These are phyloP conservation scores for Psophocarpus tetragonolobus DNA, from an alignment of 306 rosid species.

Conservation along the genomic window DNA sequence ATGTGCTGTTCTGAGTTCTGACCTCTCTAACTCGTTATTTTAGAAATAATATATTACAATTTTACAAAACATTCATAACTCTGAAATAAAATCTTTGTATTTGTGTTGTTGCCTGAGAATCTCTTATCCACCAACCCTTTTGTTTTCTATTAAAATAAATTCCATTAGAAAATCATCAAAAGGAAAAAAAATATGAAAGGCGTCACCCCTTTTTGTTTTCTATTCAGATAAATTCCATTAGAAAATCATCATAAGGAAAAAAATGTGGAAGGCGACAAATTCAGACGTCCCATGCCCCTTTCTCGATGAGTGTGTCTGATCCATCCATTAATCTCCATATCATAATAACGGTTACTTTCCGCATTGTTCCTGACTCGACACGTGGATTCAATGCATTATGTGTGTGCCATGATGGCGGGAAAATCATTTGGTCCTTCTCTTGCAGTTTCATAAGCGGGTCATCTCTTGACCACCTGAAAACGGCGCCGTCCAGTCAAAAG, in stretches of 20 bases:
- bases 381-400: constrained; percentile 43
- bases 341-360: constrained; percentile 72
- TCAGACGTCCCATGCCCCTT: constrained; percentile 30
- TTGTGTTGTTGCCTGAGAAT: neutral
- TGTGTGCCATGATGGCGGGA: constrained; percentile 49
- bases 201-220: constrained; percentile 30
- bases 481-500: constrained; percentile 49
- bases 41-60: neutral
- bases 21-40: neutral
- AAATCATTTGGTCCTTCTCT: neutral
- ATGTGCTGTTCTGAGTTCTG: neutral
- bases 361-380: constrained; percentile 40
- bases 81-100: neutral
- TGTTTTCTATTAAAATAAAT: neutral
- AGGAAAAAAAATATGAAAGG: neutral
- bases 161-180: neutral
- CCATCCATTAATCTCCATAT: constrained; percentile 31
- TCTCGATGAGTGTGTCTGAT: constrained; percentile 35
- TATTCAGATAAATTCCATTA: neutral
- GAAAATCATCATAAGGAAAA: neutral
- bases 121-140: neutral
- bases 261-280: constrained; percentile 22
- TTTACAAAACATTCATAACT: neutral
- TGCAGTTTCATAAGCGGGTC: constrained; percentile 10
- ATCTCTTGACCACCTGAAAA: constrained; percentile 29